A percentile compares a stretch with the other conserved stretches of the same genome.
These are phyloP conservation scores for Ceratocystis cubensis DNA, from an alignment of 2,329 filamentous ascomycete species.

Conservation along the genomic window DNA sequence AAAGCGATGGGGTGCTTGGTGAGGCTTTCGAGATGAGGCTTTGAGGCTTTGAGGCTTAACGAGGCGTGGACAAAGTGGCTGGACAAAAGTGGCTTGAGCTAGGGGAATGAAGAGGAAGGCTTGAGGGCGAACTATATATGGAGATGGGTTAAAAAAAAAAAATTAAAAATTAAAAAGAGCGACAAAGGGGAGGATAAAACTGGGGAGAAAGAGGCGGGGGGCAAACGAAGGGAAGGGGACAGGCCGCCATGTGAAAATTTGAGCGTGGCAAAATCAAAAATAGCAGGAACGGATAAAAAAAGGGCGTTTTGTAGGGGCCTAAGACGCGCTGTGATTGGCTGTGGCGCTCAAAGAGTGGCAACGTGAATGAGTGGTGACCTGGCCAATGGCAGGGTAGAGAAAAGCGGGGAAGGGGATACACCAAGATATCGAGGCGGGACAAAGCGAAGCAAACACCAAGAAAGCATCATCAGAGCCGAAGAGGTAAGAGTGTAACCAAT, in stretches of 20 bases:
- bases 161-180: not conserved
- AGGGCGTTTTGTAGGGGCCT: not conserved
- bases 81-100: constrained; percentile 14
- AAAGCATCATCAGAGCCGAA: not conserved
- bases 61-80: not conserved
- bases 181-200: not conserved
- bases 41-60: constrained; percentile 2
- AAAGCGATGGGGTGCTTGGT: not conserved
- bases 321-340: not conserved
- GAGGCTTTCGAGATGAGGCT: constrained; percentile 7
- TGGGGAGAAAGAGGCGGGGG: not conserved
- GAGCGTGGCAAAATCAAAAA: not conserved
- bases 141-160: not conserved
- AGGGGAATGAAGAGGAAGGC: not conserved
- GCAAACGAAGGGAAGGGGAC: not conserved
- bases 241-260: not conserved
- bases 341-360: not conserved
- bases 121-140: constrained; percentile 26
- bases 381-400: constrained; percentile 2
- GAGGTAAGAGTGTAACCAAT: not conserved
- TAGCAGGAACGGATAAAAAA: not conserved
- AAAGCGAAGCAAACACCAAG: constrained; percentile 1
- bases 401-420: constrained; percentile 4
- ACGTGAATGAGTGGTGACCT: not conserved
- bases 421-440: constrained; percentile 3